Evolutionary conservation across 1,284 basidiomycete species (phyloP).

Genomic region (Erythrobasidium hasegawianum): DNA sequence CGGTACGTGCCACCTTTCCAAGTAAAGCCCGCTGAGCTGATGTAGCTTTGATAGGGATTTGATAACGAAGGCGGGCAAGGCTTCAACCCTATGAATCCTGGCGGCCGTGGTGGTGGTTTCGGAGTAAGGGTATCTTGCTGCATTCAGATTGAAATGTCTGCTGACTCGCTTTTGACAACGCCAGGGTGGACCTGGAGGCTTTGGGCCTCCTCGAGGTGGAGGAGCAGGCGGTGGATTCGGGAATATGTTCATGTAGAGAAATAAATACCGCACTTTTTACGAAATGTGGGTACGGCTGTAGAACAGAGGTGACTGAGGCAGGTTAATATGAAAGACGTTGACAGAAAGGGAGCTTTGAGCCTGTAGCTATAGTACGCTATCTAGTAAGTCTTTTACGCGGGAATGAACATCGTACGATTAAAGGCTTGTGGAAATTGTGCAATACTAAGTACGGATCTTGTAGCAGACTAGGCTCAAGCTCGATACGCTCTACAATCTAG

Average conservation of each 20-base stretch:
- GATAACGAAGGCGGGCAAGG: constrained; percentile 23
- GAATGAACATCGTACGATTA: no score
- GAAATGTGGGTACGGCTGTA: no score
- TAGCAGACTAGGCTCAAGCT: neutral
- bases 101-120: constrained; percentile 14
- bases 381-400: no score
- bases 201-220: constrained; percentile 1
- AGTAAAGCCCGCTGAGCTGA: no score
- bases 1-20: no score
- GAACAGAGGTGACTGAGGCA: no score
- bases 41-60: constrained; percentile 12
- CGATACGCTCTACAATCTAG: neutral
- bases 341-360: no score
- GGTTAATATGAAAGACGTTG: no score
- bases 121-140: constrained; percentile 3
- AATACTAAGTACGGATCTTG: no score
- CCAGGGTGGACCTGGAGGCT: constrained; percentile 13
- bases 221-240: neutral
- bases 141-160: neutral
- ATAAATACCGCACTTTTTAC: no score
- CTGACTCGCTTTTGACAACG: neutral
- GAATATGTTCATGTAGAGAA: constrained; percentile 35
- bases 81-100: constrained; percentile 25
- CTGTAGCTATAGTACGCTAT: constrained; percentile 17
- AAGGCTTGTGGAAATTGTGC: no score